Evolutionary conservation across 2,329 filamentous ascomycete species (phyloP).

Genomic region (Curvularia sp.): DNA sequence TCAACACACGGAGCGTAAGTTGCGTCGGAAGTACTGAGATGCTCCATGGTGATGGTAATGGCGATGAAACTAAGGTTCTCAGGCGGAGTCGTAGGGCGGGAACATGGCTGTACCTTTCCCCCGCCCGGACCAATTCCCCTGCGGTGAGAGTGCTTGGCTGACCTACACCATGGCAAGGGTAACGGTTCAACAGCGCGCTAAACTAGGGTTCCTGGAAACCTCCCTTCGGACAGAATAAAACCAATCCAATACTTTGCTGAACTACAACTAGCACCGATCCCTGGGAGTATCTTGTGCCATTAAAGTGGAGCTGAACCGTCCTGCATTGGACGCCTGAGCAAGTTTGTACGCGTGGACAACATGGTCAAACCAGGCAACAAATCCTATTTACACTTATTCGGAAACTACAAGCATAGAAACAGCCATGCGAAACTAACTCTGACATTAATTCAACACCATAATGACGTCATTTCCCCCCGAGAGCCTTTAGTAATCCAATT

Average conservation of each 20-base stretch:
- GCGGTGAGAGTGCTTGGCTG: background rate
- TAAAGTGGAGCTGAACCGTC: no score
- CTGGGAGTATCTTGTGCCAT: no score
- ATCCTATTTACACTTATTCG: background rate
- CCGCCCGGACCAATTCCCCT: background rate
- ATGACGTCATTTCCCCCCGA: background rate
- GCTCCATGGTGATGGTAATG: background rate
- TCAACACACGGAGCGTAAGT: background rate
- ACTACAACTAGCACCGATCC: no score
- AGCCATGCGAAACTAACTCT: background rate
- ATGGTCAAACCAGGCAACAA: background rate
- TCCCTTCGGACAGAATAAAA: no score
- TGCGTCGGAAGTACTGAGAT: background rate
- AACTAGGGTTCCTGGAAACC: no score
- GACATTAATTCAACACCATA: background rate
- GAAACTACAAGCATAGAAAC: background rate
- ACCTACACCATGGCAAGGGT: background rate
- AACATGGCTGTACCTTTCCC: background rate
- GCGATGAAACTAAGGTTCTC: background rate
- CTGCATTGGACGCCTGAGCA: background rate
- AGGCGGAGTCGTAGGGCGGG: background rate
- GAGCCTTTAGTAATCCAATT: background rate
- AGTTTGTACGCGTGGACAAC: background rate
- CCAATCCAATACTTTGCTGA: no score
- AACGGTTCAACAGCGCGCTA: no score